A percentile compares a stretch with the other conserved stretches of the same genome.
phyloP scores from a whole-genome alignment of 139 green algal species.

The Coelastrella sp. region DNA sequence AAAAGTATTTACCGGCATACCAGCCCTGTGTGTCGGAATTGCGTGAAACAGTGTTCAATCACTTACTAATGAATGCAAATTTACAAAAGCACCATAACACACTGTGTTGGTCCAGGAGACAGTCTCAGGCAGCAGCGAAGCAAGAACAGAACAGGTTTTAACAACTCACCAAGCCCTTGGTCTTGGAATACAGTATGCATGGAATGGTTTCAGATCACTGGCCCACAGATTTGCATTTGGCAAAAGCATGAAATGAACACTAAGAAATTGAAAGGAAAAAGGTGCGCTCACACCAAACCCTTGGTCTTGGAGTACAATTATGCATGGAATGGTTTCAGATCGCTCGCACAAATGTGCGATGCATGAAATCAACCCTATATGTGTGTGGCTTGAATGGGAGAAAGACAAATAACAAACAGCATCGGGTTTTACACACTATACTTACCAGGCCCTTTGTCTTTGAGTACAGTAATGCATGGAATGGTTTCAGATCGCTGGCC shows the following conservation, averaged over 20 bases:
- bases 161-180: conserved; percentile 52
- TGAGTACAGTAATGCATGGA: conserved; percentile 61
- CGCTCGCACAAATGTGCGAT: background rate
- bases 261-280: too few species aligned
- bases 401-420: too few species aligned
- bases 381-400: too few species aligned
- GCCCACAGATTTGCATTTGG: conserved; percentile 48
- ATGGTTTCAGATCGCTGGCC: conserved; percentile 39
- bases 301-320: conserved; percentile 60
- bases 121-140: too few species aligned
- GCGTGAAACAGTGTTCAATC: too few species aligned
- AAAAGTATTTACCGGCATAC: conserved; percentile 19
- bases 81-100: too few species aligned
- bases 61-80: background rate
- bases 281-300: conserved; percentile 53
- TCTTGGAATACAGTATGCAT: conserved; percentile 53
- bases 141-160: too few species aligned
- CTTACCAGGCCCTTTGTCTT: conserved; percentile 56
- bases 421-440: background rate
- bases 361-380: too few species aligned
- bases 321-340: conserved; percentile 48
- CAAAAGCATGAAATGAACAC: too few species aligned
- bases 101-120: too few species aligned
- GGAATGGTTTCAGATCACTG: conserved; percentile 45
- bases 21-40: too few species aligned